Percentiles rank a stretch among this genome's conserved stretches.
These are phyloP conservation scores for Helichrysum umbraculigerum DNA, from an alignment of 129 eudicot species.

Conservation along the genomic window DNA sequence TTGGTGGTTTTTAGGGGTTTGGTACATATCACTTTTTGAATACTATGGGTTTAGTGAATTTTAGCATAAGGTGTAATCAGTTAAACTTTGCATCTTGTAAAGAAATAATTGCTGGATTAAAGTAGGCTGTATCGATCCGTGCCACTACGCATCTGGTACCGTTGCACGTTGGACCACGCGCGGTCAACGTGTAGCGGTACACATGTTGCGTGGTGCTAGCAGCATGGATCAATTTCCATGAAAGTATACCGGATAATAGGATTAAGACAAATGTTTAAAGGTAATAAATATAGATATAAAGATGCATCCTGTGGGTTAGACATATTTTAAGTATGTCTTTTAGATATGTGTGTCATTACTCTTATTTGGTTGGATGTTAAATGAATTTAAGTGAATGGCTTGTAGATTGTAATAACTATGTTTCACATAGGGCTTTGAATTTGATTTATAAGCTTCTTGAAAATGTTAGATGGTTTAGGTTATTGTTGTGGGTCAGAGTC, in stretches of 20 bases:
- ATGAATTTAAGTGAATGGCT: not conserved
- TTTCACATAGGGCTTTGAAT: not conserved
- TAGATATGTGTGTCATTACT: not conserved
- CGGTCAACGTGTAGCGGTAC: too few species aligned
- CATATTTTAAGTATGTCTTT: not conserved
- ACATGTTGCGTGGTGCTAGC: too few species aligned
- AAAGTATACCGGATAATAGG: not conserved
- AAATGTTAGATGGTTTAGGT: slow-evolving; percentile 4
- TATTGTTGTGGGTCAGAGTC: not conserved
- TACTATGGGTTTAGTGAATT: not conserved
- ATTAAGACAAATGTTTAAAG: not conserved
- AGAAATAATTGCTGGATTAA: too few species aligned
- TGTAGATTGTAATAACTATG: not conserved
- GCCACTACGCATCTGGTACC: too few species aligned
- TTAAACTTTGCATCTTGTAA: not conserved
- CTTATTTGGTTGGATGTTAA: not conserved
- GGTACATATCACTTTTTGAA: not conserved
- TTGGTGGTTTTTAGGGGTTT: not conserved
- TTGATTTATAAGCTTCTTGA: slow-evolving; percentile 11
- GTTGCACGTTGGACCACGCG: too few species aligned
- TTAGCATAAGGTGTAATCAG: not conserved
- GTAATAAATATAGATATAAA: not conserved
- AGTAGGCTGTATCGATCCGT: too few species aligned
- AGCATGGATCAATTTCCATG: too few species aligned
- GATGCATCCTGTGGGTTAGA: not conserved